Evolutionary conservation across 331 rosid species (phyloP).

Genomic region (Rosa hybrid): DNA sequence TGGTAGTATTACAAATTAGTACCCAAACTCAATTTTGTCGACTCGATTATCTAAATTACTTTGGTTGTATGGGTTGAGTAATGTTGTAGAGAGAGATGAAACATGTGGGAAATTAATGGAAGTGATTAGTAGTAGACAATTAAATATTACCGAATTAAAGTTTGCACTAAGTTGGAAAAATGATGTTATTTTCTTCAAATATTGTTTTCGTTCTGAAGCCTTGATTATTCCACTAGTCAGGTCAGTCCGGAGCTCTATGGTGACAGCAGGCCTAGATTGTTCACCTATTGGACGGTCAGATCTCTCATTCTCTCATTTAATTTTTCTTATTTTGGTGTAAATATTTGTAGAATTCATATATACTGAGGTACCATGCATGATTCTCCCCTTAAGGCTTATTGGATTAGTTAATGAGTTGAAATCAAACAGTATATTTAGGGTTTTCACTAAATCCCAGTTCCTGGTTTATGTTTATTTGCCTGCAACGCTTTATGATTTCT

Average conservation of each 20-base stretch:
- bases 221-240: conserved; percentile 95
- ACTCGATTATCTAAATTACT: not conserved
- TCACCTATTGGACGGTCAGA: conserved; percentile 98
- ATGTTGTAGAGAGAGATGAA: not conserved
- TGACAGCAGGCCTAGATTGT: conserved; percentile 93
- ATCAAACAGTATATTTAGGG: not conserved
- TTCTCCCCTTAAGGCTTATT: not conserved
- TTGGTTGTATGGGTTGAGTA: too few relatives aligned
- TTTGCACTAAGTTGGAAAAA: not conserved
- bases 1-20: not conserved
- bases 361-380: not conserved
- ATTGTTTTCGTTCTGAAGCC: conserved; percentile 44
- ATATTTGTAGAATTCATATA: too few relatives aligned
- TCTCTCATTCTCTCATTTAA: conserved; percentile 9
- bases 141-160: not conserved
- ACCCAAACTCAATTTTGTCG: not conserved
- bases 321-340: not conserved
- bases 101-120: not conserved
- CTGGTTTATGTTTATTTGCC: not conserved
- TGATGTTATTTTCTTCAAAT: not conserved
- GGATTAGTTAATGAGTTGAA: not conserved
- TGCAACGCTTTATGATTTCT: not conserved
- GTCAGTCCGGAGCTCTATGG: conserved; percentile 99
- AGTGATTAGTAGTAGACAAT: not conserved
- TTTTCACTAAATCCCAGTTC: not conserved